Evolutionary conservation across 345 rosid genomes (phyloP).

Genomic region (Camelina sativa): DNA sequence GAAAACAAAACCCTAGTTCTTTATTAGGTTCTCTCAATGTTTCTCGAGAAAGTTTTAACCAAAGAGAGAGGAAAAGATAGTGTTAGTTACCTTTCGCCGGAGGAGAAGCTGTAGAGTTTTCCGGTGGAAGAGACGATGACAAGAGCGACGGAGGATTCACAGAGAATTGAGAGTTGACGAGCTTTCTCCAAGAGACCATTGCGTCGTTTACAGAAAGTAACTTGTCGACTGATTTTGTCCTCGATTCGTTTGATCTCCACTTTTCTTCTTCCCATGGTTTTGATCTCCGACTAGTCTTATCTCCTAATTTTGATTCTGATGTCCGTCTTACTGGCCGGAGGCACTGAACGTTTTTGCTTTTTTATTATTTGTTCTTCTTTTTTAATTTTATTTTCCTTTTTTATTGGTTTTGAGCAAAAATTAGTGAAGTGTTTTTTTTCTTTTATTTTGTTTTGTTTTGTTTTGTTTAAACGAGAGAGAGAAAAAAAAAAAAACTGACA

Average conservation of each 20-base stretch:
- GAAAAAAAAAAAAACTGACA: neutral
- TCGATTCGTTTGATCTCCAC: conserved; percentile 72
- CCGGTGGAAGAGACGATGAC: conserved; percentile 65
- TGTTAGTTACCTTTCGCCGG: conserved; percentile 49
- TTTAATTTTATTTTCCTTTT: neutral
- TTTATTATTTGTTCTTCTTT: neutral
- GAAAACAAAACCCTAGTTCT: conserved; percentile 17
- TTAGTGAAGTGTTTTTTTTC: neutral
- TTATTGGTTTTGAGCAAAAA: neutral
- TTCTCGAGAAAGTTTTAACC: conserved; percentile 5
- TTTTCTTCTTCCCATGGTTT: conserved; percentile 61
- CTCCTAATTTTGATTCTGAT: conserved; percentile 26
- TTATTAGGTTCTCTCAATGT: neutral
- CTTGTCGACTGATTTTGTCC: conserved; percentile 66
- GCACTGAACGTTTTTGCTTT: neutral
- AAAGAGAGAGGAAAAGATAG: neutral
- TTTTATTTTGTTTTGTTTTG: too few relatives aligned
- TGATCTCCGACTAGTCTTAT: conserved; percentile 2
- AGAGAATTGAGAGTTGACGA: conserved; percentile 70
- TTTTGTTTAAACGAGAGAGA: neutral
- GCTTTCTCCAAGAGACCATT: conserved; percentile 76
- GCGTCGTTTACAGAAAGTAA: conserved; percentile 69
- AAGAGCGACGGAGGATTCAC: conserved; percentile 62
- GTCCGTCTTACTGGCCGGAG: conserved; percentile 18
- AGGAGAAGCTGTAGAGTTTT: conserved; percentile 56